Evolutionary conservation across 306 rosid species (phyloP).

Genomic region (Quercus mongolica): DNA sequence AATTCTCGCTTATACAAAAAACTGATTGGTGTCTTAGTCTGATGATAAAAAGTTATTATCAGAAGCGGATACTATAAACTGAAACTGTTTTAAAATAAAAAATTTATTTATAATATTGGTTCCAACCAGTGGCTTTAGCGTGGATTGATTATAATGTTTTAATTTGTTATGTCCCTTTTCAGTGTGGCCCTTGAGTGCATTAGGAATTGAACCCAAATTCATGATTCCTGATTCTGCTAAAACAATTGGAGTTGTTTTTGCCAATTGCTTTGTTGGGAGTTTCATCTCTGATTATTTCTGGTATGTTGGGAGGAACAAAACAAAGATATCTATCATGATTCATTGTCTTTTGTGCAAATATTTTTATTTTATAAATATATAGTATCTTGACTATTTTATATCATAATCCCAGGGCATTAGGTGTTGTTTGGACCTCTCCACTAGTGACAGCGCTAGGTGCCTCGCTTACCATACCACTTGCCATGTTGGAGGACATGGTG

Average conservation of each 20-base stretch:
- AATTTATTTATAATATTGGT: not conserved
- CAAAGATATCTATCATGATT: not conserved
- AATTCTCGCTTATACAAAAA: too few relatives aligned
- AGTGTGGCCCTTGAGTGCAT: conserved; percentile 28
- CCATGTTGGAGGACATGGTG: conserved; percentile 30
- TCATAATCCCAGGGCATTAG: conserved; percentile 21
- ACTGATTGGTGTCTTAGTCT: accelerated
- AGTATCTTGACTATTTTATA: not conserved
- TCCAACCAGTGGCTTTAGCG: not conserved
- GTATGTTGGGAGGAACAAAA: not conserved
- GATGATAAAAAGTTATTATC: accelerated
- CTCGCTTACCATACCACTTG: conserved; percentile 28
- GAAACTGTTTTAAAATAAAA: too few relatives aligned
- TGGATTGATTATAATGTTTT: not conserved
- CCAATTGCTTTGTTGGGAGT: conserved; percentile 31
- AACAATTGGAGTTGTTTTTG: conserved; percentile 16
- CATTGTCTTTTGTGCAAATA: not conserved
- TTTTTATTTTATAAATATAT: too few relatives aligned
- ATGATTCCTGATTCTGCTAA: conserved; percentile 17
- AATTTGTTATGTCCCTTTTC: not conserved
- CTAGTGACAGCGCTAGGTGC: conserved; percentile 26
- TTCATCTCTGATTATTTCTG: conserved; percentile 32
- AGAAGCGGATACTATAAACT: accelerated
- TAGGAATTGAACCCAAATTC: conserved; percentile 35
- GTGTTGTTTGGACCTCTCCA: conserved; percentile 34